Conservation (phyloP, 164 flowering plant genomes). For the Dillenia suffruticosa region DNA sequence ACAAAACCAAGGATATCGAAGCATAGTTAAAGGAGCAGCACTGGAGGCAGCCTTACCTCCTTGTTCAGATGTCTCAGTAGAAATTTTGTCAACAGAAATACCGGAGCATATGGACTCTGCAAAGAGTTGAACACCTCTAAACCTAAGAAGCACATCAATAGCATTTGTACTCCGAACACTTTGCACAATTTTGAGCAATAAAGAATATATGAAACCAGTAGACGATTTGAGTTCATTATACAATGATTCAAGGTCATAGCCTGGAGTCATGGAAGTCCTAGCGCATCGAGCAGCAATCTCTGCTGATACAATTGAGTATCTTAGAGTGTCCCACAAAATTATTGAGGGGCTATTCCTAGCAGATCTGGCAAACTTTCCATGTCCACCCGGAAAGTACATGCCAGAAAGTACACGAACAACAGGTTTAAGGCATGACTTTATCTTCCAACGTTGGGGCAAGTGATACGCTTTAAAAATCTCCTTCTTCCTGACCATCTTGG, state of each 20-base stretch:
- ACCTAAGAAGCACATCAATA: conserved; percentile 58
- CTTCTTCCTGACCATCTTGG: conserved; percentile 37
- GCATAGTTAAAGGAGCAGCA: not conserved
- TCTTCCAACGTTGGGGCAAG: conserved; percentile 19
- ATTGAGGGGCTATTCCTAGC: conserved; percentile 48
- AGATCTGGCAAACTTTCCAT: conserved; percentile 34
- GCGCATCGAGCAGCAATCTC: conserved; percentile 79
- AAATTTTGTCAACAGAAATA: conserved; percentile 26
- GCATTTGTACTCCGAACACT: conserved; percentile 38
- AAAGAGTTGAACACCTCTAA: conserved; percentile 67
- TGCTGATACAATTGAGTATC: conserved; percentile 73
- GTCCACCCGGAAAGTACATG: conserved; percentile 57
- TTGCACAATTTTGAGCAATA: conserved; percentile 58
- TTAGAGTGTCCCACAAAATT: conserved; percentile 86
- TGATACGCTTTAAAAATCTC: conserved; percentile 32
- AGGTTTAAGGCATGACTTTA: conserved; percentile 40
- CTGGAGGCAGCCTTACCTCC: conserved; percentile 33
- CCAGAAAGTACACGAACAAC: conserved; percentile 40
- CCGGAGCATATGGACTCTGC: conserved; percentile 60
- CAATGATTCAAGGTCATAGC: conserved; percentile 40
- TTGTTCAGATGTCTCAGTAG: conserved; percentile 13
- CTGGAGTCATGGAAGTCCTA: conserved; percentile 32
- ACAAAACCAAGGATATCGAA: too few species aligned
- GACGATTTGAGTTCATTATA: conserved; percentile 62
- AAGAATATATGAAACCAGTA: conserved; percentile 49